These are phyloP conservation scores for Septoria linicola DNA, from an alignment of 2,329 filamentous ascomycete species.

Conservation along the genomic window DNA sequence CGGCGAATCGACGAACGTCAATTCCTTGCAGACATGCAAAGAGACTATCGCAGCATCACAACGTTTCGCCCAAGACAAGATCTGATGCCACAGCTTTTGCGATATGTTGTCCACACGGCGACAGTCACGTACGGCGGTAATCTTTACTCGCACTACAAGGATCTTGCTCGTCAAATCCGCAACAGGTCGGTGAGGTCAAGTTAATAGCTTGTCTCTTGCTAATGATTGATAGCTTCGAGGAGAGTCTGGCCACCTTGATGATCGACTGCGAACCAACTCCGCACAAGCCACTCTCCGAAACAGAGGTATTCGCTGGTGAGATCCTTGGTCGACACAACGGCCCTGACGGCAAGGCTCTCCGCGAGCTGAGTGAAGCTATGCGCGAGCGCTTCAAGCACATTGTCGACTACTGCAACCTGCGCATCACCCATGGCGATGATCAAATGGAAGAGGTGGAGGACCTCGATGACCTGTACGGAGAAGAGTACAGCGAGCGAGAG, in stretches of 20 bases:
- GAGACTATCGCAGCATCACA: conserved; percentile 21
- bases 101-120: conserved; percentile 40
- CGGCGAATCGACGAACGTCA: conserved; percentile 69
- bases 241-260: conserved; percentile 51
- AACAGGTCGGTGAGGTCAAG: conserved; percentile 44
- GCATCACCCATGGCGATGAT: conserved; percentile 46
- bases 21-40: conserved; percentile 57
- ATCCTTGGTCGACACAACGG: conserved; percentile 53
- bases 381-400: conserved; percentile 45
- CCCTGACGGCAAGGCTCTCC: conserved; percentile 34
- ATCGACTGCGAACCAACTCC: conserved; percentile 45
- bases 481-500: conserved; percentile 31
- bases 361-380: conserved; percentile 40
- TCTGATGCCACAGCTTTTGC: conserved; percentile 40
- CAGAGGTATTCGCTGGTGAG: conserved; percentile 58
- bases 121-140: conserved; percentile 26
- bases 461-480: conserved; percentile 30
- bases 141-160: conserved; percentile 41
- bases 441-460: conserved; percentile 28
- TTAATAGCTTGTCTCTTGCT: background rate
- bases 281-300: conserved; percentile 47
- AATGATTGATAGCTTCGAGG: conserved; percentile 49
- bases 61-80: conserved; percentile 13
- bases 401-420: conserved; percentile 43
- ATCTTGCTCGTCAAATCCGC: conserved; percentile 44